Conservation (phyloP, 2,329 filamentous ascomycete species). For the Clonostachys byssicola region DNA sequence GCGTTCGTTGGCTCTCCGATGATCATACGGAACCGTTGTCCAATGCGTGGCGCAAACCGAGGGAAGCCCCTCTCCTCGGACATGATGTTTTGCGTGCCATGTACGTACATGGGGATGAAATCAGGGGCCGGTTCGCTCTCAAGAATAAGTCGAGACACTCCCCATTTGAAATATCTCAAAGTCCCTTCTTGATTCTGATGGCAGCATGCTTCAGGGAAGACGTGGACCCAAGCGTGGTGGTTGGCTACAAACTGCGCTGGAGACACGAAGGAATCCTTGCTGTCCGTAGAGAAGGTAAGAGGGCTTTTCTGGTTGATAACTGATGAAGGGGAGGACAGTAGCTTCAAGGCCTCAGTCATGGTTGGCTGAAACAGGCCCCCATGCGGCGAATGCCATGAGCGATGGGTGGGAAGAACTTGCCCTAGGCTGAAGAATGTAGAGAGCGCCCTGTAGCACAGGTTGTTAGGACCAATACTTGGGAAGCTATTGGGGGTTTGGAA, state of each 20-base stretch:
- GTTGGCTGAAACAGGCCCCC: slow-evolving; percentile 91
- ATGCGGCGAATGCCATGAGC: slow-evolving; percentile 68
- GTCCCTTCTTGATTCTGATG: slow-evolving; percentile 77
- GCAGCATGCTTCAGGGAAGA: slow-evolving; percentile 93
- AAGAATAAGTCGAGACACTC: slow-evolving; percentile 83
- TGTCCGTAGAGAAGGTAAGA: slow-evolving; percentile 61
- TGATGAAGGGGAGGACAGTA: slow-evolving; percentile 57
- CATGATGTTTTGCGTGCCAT: slow-evolving; percentile 87
- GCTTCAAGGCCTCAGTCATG: slow-evolving; percentile 77
- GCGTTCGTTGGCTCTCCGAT: slow-evolving; percentile 77
- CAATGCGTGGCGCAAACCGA: slow-evolving; percentile 72
- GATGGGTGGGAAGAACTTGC: slow-evolving; percentile 87
- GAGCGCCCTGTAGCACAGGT: slow-evolving; percentile 43
- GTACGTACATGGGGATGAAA: slow-evolving; percentile 90
- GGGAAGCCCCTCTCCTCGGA: slow-evolving; percentile 76
- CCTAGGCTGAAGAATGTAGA: slow-evolving; percentile 83
- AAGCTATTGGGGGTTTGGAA: not conserved
- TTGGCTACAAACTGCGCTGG: slow-evolving; percentile 69
- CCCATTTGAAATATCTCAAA: slow-evolving; percentile 99
- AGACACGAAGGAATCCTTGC: slow-evolving; percentile 60
- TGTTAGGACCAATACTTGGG: not conserved
- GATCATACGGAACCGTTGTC: slow-evolving; percentile 66
- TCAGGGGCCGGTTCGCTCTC: slow-evolving; percentile 85
- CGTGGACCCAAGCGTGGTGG: slow-evolving; percentile 81
- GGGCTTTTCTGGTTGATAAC: slow-evolving; percentile 44